phyloP scores from a whole-genome alignment of 805 yeast species.

The Lipomyces yamadae region DNA sequence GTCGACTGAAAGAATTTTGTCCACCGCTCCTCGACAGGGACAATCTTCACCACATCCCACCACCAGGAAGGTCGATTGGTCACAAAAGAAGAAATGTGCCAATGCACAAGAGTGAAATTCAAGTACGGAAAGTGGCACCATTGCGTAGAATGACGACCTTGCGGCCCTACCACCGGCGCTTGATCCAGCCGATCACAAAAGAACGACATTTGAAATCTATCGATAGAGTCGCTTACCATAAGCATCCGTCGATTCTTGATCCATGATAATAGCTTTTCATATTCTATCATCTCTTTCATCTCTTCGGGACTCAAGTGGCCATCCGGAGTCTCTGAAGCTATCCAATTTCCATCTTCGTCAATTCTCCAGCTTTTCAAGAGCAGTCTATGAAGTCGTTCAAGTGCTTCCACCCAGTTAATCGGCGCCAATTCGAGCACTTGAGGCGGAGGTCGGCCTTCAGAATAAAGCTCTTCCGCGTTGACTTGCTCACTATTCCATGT shows the following conservation, averaged over 20 bases:
- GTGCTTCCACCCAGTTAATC: background rate
- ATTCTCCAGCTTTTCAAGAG: background rate
- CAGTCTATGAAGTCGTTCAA: background rate
- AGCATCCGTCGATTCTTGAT: constrained; percentile 19
- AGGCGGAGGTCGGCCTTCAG: background rate
- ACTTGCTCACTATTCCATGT: background rate
- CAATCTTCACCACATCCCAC: constrained; percentile 15
- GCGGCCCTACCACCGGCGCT: constrained; percentile 2
- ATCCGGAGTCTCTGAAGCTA: background rate
- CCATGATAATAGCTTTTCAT: constrained; percentile 11
- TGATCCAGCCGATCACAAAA: constrained; percentile 25
- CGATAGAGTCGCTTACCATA: constrained; percentile 31
- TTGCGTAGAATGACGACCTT: constrained; percentile 19
- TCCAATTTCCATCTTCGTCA: background rate
- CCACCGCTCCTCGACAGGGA: constrained; percentile 32
- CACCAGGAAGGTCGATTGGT: constrained; percentile 31
- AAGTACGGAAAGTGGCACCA: constrained; percentile 26
- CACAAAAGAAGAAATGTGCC: constrained; percentile 29
- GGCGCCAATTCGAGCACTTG: background rate
- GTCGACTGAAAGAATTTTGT: constrained; percentile 15
- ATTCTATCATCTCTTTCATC: background rate
- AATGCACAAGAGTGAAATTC: constrained; percentile 31
- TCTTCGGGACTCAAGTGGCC: background rate
- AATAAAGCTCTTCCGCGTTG: background rate
- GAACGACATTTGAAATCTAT: constrained; percentile 17